Conservation (phyloP, 805 yeast genomes). For the Candida hungchunana region DNA sequence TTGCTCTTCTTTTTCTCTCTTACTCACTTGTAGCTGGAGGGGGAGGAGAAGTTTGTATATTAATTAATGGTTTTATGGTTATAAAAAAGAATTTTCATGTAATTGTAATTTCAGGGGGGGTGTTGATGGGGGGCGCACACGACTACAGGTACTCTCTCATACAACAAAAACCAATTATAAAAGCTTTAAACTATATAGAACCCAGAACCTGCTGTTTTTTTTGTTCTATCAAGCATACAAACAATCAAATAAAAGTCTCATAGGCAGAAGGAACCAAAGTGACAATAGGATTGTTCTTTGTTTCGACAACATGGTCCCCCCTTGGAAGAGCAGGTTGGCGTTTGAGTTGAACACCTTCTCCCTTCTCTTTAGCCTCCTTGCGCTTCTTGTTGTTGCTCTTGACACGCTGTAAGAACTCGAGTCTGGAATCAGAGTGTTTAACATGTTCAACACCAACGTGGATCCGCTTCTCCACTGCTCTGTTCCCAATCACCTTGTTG, state of each 20-base stretch:
- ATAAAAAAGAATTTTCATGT: too few species aligned
- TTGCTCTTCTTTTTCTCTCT: too few species aligned
- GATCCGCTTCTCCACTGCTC: constrained; percentile 96
- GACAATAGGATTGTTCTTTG: constrained; percentile 78
- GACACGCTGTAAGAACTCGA: constrained; percentile 96
- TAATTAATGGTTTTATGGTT: too few species aligned
- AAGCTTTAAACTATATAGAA: too few species aligned
- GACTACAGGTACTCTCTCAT: too few species aligned
- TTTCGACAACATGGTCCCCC: constrained; percentile 74
- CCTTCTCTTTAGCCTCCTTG: constrained; percentile 88
- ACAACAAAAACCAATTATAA: too few species aligned
- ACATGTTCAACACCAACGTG: constrained; percentile 97
- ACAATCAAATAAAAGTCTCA: constrained; percentile 98
- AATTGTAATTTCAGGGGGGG: too few species aligned
- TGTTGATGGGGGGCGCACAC: too few species aligned
- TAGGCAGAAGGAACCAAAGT: constrained; percentile 97
- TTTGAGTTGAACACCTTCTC: constrained; percentile 84
- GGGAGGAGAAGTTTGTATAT: too few species aligned
- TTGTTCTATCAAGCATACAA: too few species aligned
- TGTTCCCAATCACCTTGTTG: constrained; percentile 96
- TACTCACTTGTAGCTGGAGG: constrained; percentile 5
- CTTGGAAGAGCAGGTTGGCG: constrained; percentile 98
- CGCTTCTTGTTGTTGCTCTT: constrained; percentile 89
- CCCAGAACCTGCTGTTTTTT: too few species aligned
- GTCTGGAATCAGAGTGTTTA: constrained; percentile 98